A percentile compares a stretch with the other conserved stretches of the same genome.
phyloP scores from a whole-genome alignment of 345 rosid species.

The Eutrema yunnanense region DNA sequence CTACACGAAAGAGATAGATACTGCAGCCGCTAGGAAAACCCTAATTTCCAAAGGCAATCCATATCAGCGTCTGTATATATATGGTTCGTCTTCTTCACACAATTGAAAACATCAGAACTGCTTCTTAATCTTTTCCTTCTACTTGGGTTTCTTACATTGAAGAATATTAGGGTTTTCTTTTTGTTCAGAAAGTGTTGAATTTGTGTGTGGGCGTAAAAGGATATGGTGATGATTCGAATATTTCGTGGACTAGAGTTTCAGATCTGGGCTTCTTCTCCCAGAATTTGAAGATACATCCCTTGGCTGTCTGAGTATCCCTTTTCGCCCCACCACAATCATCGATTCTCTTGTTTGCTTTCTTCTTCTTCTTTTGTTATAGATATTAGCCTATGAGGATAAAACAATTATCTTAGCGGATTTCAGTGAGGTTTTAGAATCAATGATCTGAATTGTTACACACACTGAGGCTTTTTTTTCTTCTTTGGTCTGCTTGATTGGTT shows the following conservation, averaged over 20 bases:
- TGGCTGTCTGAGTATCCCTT: slow-evolving; percentile 96
- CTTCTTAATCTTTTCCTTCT: not conserved
- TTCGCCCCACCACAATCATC: not conserved
- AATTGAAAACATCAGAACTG: not conserved
- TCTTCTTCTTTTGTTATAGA: no score
- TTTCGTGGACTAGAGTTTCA: slow-evolving; percentile 98
- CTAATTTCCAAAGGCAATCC: slow-evolving; percentile 5
- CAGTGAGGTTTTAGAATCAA: slow-evolving; percentile 70
- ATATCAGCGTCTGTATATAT: not conserved
- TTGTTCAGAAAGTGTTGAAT: not conserved
- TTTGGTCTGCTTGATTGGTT: not conserved
- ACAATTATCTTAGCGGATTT: slow-evolving; percentile 93
- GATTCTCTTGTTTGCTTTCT: no score
- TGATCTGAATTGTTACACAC: slow-evolving; percentile 99
- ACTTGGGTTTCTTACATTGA: not conserved
- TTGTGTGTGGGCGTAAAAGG: not conserved
- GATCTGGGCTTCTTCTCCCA: slow-evolving; percentile 59
- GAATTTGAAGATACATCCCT: slow-evolving; percentile 91
- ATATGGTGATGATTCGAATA: slow-evolving; percentile 54
- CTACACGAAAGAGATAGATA: not conserved
- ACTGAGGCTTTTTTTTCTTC: slow-evolving; percentile 57
- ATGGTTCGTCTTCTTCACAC: not conserved
- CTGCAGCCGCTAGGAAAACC: slow-evolving; percentile 9
- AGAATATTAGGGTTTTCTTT: not conserved
- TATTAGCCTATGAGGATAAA: slow-evolving; percentile 72